These are phyloP conservation scores for Echeveria elegans DNA, from an alignment of 164 flowering plant genomes.

Conservation along the genomic window DNA sequence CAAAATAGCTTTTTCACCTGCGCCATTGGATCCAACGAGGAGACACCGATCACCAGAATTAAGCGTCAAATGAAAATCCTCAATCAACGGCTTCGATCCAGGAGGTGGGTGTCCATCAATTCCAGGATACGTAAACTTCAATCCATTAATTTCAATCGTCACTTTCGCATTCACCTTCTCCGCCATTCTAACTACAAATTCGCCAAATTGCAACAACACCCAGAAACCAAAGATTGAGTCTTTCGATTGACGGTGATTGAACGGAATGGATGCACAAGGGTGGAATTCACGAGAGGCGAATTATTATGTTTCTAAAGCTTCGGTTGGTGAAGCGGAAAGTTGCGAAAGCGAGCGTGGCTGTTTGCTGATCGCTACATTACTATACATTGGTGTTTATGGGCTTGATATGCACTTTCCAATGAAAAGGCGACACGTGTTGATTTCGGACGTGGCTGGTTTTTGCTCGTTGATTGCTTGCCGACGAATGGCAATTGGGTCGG, in stretches of 20 bases:
- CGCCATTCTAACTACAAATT: not conserved
- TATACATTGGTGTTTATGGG: not conserved
- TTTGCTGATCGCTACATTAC: slow-evolving; percentile 6
- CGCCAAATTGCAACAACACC: not conserved
- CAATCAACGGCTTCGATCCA: slow-evolving; percentile 68
- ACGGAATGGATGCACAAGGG: not conserved
- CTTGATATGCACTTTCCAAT: not conserved
- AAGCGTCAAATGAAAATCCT: slow-evolving; percentile 56
- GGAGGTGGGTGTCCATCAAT: slow-evolving; percentile 95
- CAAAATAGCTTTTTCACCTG: slow-evolving; percentile 38
- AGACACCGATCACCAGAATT: slow-evolving; percentile 76
- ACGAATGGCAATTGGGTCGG: too few species aligned
- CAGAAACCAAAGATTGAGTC: not conserved
- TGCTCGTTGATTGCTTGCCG: not conserved
- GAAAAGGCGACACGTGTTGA: not conserved
- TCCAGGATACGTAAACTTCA: slow-evolving; percentile 86
- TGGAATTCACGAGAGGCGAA: not conserved
- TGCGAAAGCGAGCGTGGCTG: slow-evolving; percentile 1
- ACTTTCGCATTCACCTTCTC: too few species aligned
- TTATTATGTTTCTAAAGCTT: not conserved
- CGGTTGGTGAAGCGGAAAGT: slow-evolving; percentile 2
- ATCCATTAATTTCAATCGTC: slow-evolving; percentile 55
- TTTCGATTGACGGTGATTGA: not conserved
- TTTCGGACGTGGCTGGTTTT: not conserved
- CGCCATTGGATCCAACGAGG: slow-evolving; percentile 96